Evolutionary conservation across 2,329 filamentous ascomycete genomes (phyloP).

Genomic region (Calonectria pauciramosa): DNA sequence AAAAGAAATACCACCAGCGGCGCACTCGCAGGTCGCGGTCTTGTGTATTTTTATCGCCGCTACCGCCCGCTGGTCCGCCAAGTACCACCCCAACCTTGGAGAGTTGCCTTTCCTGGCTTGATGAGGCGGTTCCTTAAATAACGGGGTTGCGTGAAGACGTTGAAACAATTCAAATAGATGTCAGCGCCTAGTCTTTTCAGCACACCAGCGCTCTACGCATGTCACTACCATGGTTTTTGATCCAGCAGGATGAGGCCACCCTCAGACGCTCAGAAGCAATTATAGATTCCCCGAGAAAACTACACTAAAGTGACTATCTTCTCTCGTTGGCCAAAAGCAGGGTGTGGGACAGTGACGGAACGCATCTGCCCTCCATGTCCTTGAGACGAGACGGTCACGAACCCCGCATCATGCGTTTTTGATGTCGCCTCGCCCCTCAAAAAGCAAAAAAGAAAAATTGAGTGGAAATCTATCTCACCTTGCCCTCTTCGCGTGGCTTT

Average conservation of each 20-base stretch:
- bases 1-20: constrained; percentile 26
- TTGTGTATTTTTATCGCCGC: constrained; percentile 31
- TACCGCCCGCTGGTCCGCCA: constrained; percentile 16
- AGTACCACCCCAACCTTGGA: constrained; percentile 9
- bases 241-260: constrained; percentile 27
- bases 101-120: background rate
- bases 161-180: background rate
- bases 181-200: background rate
- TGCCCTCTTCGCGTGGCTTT: background rate
- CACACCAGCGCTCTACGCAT: background rate
- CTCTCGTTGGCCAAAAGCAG: constrained; percentile 19
- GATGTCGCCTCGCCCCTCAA: constrained; percentile 24
- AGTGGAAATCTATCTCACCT: constrained; percentile 15
- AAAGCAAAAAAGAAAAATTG: constrained; percentile 18
- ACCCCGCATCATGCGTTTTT: constrained; percentile 37
- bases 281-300: constrained; percentile 49
- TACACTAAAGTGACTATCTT: constrained; percentile 41
- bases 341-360: constrained; percentile 12
- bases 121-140: background rate
- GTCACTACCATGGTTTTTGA: constrained; percentile 4
- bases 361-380: constrained; percentile 15
- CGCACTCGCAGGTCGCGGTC: constrained; percentile 21
- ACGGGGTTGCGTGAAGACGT: background rate
- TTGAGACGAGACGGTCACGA: constrained; percentile 15
- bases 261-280: constrained; percentile 46